Evolutionary conservation across 176 grass and related monocot species (phyloP), one percentile per base, ranked within the genome.

Genomic region (Chloris gayana): DNA sequence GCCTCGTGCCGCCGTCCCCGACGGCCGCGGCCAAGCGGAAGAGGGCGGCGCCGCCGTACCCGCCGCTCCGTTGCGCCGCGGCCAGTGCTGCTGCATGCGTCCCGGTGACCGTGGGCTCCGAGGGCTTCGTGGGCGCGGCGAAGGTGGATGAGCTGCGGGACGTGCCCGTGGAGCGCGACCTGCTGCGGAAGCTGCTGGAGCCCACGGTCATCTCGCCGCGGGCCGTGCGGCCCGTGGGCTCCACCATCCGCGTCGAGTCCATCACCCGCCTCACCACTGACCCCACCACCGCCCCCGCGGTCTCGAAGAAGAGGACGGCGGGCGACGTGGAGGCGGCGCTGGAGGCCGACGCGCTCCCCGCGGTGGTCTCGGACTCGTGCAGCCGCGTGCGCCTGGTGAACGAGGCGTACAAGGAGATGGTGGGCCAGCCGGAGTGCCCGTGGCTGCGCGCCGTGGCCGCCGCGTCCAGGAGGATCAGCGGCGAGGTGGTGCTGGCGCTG

Each of bases 301-400:
- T 50, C 12, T 4, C 86, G n/a, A 86, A 87, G 88, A 93, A 83
- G n/a, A 86, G 85, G 88, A 93, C 67, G 19, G 88, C 65, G 44
- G 76, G 64, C 57, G 85, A 91, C 45, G 82, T 96, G 27, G 92
- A 99, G 75, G 86, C 82, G 34, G 93, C 91, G 70, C 68, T 99
- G 62, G 96, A 99, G 57, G 56, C 76, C 9, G 93, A 93, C 66
- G 82, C 41, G n/a, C 72, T 90, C 47, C 96, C 93, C 22, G 90
- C 85, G 33, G 86, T 95, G 35, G 84, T 99, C 21, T 87, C 96
- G 4, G 96, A 99, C 72, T 91, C 84, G 14, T 38, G 78, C 80
- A 90, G 87, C 93, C 88, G 88, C 13, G 93, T 99, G n/a, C 88
- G 96, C 12, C 76, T 99, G 15, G 87, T 91, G 10, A 99, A 96